Evolutionary conservation across 208 protist species (phyloP).

Genomic region (Herpetomonas muscarum): DNA sequence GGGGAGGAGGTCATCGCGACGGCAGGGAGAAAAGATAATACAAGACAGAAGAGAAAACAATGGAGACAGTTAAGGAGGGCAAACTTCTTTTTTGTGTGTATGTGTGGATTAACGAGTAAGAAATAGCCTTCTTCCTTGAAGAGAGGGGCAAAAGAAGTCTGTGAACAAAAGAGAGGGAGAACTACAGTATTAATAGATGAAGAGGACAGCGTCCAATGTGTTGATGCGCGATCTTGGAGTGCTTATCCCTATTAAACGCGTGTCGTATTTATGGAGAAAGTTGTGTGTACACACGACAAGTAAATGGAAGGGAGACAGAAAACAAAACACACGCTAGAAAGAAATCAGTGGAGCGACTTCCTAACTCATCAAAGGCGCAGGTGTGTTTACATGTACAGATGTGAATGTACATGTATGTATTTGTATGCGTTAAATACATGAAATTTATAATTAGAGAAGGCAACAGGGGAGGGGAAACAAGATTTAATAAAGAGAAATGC

Average conservation of each 20-base stretch:
- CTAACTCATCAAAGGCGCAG: not conserved
- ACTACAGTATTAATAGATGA: too few species aligned
- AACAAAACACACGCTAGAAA: not conserved
- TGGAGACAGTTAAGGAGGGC: not conserved
- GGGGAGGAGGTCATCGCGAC: not conserved
- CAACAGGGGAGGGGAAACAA: conserved; percentile 2
- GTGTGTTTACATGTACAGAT: too few species aligned
- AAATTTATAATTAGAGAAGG: conserved; percentile 1
- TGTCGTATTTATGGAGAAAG: too few species aligned
- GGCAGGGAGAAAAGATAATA: not conserved
- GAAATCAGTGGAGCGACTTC: not conserved
- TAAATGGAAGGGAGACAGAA: conserved; percentile 1
- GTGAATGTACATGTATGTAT: not conserved
- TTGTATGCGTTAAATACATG: not conserved
- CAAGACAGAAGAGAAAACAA: not conserved
- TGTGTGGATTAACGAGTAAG: too few species aligned
- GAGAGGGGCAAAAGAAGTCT: too few species aligned
- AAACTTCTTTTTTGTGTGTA: too few species aligned
- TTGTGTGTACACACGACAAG: too few species aligned
- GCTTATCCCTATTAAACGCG: too few species aligned
- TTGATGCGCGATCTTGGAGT: too few species aligned
- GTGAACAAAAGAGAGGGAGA: too few species aligned
- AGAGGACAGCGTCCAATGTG: too few species aligned
- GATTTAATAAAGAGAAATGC: not conserved
- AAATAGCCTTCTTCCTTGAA: too few species aligned